Conservation (phyloP, 768 basidiomycete genomes). For the Panaeolus cyanescens region DNA sequence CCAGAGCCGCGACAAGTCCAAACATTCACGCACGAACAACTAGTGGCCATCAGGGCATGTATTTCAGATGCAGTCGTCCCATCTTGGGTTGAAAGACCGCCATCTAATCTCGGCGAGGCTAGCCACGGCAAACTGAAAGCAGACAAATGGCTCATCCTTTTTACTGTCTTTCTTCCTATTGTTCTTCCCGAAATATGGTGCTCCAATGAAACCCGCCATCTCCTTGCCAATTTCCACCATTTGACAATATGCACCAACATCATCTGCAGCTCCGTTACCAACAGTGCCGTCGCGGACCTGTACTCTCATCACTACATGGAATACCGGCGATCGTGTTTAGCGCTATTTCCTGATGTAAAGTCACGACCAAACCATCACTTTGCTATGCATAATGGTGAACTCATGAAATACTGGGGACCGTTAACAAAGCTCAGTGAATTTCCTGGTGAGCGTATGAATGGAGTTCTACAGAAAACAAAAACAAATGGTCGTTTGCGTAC, state of each 20-base stretch:
- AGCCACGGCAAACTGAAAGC: slow-evolving; percentile 29
- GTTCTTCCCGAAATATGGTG: slow-evolving; percentile 7
- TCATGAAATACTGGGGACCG: slow-evolving; percentile 22
- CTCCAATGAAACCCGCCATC: not conserved
- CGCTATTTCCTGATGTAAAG: slow-evolving; percentile 15
- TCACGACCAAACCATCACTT: slow-evolving; percentile 24
- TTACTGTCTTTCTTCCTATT: slow-evolving; percentile 26
- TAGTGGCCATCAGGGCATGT: slow-evolving; percentile 1
- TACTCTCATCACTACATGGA: slow-evolving; percentile 18
- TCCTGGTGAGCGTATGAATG: slow-evolving; percentile 17
- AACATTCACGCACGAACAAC: too few species aligned
- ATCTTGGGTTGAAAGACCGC: slow-evolving; percentile 22
- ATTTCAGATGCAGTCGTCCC: slow-evolving; percentile 23
- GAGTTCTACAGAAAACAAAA: slow-evolving; percentile 18
- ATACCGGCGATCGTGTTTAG: slow-evolving; percentile 14
- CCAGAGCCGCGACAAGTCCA: too few species aligned
- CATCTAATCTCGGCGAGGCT: slow-evolving; percentile 18
- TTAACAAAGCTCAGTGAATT: slow-evolving; percentile 19
- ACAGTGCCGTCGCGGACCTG: slow-evolving; percentile 3
- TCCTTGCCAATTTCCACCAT: slow-evolving; percentile 21
- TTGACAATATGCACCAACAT: slow-evolving; percentile 23
- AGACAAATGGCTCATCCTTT: slow-evolving; percentile 36
- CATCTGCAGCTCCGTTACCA: slow-evolving; percentile 13
- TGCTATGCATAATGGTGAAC: slow-evolving; percentile 21
- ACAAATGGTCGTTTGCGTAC: slow-evolving; percentile 19